These are phyloP conservation scores for Podila epicladia DNA, from an alignment of 192 early-diverging fungal species.

Conservation along the genomic window DNA sequence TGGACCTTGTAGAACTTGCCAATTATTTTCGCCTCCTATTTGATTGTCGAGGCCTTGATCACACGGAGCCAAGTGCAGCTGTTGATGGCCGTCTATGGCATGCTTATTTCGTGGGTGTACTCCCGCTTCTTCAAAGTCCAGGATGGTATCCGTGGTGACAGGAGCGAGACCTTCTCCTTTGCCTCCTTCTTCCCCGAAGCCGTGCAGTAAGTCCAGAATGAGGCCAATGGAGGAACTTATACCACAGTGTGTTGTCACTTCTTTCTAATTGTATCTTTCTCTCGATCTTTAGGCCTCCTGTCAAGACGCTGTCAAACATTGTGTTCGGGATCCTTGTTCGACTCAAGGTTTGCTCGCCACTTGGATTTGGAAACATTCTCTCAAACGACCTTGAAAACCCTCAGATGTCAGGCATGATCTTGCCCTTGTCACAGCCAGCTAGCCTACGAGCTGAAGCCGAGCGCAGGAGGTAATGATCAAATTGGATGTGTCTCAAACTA, in stretches of 20 bases:
- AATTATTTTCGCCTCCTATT: conserved; percentile 50
- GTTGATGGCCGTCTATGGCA: conserved; percentile 79
- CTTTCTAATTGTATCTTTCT: not conserved
- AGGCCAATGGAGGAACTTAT: too few species aligned
- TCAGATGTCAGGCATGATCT: conserved; percentile 1
- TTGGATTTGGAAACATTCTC: conserved; percentile 4
- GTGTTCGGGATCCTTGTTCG: conserved; percentile 7
- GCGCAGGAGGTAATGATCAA: conserved; percentile 1
- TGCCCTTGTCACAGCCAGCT: conserved; percentile 2
- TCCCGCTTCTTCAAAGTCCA: conserved; percentile 86
- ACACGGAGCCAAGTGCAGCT: conserved; percentile 66
- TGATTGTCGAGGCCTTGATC: conserved; percentile 57
- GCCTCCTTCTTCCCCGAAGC: conserved; percentile 91
- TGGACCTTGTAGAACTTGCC: conserved; percentile 51
- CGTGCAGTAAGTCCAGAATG: conserved; percentile 66
- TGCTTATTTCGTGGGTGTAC: conserved; percentile 82
- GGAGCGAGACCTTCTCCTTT: conserved; percentile 91
- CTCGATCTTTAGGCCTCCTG: conserved; percentile 1
- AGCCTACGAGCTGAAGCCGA: conserved; percentile 7
- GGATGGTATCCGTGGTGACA: conserved; percentile 84
- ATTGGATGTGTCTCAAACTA: not conserved
- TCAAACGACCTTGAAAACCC: not conserved
- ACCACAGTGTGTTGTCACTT: not conserved
- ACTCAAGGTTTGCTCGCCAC: conserved; percentile 1
- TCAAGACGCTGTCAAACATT: conserved; percentile 1